Percentiles rank a stretch among this genome's conserved stretches.
These are phyloP conservation scores for Beauveria brongniartii DNA, from an alignment of 2,329 filamentous ascomycete genomes.

Conservation along the genomic window DNA sequence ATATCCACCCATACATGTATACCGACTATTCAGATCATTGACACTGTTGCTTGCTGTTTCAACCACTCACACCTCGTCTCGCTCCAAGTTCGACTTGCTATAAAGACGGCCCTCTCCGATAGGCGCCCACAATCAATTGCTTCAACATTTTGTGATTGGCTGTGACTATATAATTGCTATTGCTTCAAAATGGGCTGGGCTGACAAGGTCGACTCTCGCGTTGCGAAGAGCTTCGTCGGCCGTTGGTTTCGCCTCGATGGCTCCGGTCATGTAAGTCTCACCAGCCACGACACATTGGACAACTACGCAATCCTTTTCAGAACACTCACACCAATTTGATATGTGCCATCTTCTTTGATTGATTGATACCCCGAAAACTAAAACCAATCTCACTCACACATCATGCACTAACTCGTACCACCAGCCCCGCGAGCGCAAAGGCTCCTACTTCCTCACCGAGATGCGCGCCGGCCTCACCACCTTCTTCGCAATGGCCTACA, in stretches of 20 bases:
- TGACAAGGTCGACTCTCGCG: conserved; percentile 42
- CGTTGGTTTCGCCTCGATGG: conserved; percentile 74
- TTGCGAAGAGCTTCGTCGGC: conserved; percentile 60
- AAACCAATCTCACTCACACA: background rate
- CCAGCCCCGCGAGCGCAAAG: conserved; percentile 62
- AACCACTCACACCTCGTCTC: background rate
- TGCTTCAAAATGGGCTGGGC: conserved; percentile 37
- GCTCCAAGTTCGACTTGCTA: background rate
- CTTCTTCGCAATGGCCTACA: conserved; percentile 58
- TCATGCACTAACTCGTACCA: background rate
- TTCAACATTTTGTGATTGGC: background rate
- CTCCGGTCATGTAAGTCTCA: conserved; percentile 63
- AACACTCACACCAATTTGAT: background rate
- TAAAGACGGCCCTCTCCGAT: background rate
- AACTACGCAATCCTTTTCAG: background rate
- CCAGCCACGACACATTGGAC: background rate
- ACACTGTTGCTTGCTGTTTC: background rate
- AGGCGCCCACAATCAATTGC: background rate
- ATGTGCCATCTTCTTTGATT: background rate
- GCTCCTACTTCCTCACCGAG: conserved; percentile 74
- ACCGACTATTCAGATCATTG: background rate
- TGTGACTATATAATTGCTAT: background rate
- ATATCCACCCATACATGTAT: background rate
- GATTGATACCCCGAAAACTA: background rate
- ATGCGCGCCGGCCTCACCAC: conserved; percentile 75